Percentiles rank a stretch among this genome's conserved stretches.
phyloP scores from a whole-genome alignment of 2,329 filamentous ascomycete genomes.

The Aspergillus amoenus region DNA sequence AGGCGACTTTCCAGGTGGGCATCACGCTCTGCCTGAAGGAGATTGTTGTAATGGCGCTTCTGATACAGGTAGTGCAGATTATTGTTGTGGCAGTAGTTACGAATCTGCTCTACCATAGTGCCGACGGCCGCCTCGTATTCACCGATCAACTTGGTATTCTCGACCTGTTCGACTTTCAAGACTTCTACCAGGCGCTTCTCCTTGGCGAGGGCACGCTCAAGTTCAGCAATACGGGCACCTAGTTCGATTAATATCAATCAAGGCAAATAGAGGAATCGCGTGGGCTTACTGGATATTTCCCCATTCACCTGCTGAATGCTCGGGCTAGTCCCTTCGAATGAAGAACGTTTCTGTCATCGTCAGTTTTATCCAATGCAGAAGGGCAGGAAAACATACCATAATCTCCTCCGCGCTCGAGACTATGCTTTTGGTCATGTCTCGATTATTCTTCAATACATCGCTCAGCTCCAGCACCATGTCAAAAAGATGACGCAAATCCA shows the following conservation, averaged over 20 bases:
- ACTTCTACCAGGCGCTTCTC: slow-evolving; percentile 44
- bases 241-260: not conserved
- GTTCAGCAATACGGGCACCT: slow-evolving; percentile 50
- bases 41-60: slow-evolving; percentile 50
- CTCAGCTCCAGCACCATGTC: slow-evolving; percentile 52
- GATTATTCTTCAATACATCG: slow-evolving; percentile 49
- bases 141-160: slow-evolving; percentile 49
- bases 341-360: slow-evolving; percentile 41
- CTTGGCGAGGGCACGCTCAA: slow-evolving; percentile 48
- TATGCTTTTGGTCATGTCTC: slow-evolving; percentile 50
- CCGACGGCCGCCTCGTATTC: slow-evolving; percentile 50
- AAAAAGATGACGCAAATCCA: slow-evolving; percentile 52
- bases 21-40: slow-evolving; percentile 52
- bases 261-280: not conserved
- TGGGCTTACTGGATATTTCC: slow-evolving; percentile 41
- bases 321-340: slow-evolving; percentile 39
- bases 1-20: slow-evolving; percentile 49
- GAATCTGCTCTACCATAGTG: slow-evolving; percentile 51
- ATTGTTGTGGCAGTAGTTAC: slow-evolving; percentile 51
- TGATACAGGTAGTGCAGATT: slow-evolving; percentile 49
- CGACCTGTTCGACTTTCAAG: slow-evolving; percentile 47
- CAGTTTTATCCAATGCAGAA: not conserved
- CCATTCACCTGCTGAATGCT: slow-evolving; percentile 45
- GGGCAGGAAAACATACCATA: slow-evolving; percentile 36
- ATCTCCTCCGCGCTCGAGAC: slow-evolving; percentile 51